Evolutionary conservation across 2,329 filamentous ascomycete species (phyloP), one percentile per base, ranked within the genome.

Genomic region (Paecilomyces fulvus): DNA sequence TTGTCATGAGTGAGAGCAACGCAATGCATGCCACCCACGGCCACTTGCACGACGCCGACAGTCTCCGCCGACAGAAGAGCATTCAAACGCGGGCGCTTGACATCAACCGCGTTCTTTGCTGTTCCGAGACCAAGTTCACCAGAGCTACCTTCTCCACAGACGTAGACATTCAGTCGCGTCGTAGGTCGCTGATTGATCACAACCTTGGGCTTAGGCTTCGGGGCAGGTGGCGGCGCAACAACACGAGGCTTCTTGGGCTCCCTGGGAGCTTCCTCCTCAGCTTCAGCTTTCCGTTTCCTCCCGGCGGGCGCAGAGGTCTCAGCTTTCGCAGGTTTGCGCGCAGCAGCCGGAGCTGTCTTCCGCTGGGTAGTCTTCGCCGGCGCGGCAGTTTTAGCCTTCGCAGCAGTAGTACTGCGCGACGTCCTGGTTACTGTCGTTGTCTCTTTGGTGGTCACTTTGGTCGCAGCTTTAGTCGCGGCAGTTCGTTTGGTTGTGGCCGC

Each of bases 21-120:
- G 54, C 81, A 85, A 73, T 95, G 90, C 89, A 95, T 92, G 56
- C 89, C 89, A 59, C 90, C 90, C 58, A 86, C 85, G 53, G 88
- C 85, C 56, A 95, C 73, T 71, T 89, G 84, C 2, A 94, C 88
- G 33, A 94, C 83, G 50, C 84, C 83, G 55, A 85, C 80, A 37
- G 75, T 75, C 58, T 80, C 75, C 2, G 80, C 75, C 25, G 76
- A 73, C 46, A 90, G 77, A 57, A 80, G 76, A 51, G 79, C 75
- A 67, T 90, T 90, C 58, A 87, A 75, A 54, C 87, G 86, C 17
- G 90, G 90, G 30, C 86, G 83, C 76, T 87, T 88, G 63, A 90
- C 86, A 63, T 91, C 86, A 61, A 88, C 83, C 46, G 80, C 75
- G 64, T 83, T 83, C 67, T 83, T 84, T 59, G 80, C 83, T 1